Base-by-base conservation (phyloP, 2,329 filamentous ascomycete genomes). In the Trichoderma cornu-damae region DNA sequence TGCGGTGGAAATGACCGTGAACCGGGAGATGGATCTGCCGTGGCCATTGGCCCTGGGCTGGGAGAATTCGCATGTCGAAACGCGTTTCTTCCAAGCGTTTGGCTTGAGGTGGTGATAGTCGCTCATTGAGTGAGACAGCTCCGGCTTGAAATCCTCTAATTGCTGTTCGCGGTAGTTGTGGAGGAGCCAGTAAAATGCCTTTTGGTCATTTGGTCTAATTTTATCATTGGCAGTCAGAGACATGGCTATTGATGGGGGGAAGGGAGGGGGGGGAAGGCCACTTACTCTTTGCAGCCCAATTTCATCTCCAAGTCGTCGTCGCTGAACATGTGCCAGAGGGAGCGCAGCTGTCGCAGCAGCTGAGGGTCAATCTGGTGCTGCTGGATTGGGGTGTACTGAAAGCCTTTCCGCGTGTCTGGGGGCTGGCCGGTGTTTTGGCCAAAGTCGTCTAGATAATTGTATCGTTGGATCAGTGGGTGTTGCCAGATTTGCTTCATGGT, bases 151-250 rank as follows among this genome's bases (percentile, higher is more conserved):
- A 67, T 96, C 89, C 69, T 97, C 92, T 1, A 96, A 73, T 64
- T 94, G 87, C 61, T 90, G 85, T 62, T 96, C 86, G 43, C 89
- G 83, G 69, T 96, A 95, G 69, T 87, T 88, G 62, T 87, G 74
- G 6, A 99, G 80, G 18, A 95, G 81, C 72, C 85, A 88, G 71
- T 97, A 99, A 71, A 97, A 96, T 63, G 93, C 81, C 68, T 96
- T 96, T 68, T 96, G 91, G 56, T 96, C 90, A 62, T 96, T 97
- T 4, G 83, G 78, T 62, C 88, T 93, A 30, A n/a, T 32, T 26
- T 14, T 6, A 47, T 42, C 8, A 47, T 42, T 60, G 38, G 60
- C 72, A 61, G 63, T 35, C 20, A 50, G 38, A 22, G n/a, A 30
- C 28, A 30, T n/a, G n/a, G 40, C 14, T 2, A 47, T 20, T 37